Percentiles rank a stretch among this genome's conserved stretches.
Evolutionary conservation across 495 filamentous ascomycete species (phyloP).

Genomic region (Glonium stellatum): DNA sequence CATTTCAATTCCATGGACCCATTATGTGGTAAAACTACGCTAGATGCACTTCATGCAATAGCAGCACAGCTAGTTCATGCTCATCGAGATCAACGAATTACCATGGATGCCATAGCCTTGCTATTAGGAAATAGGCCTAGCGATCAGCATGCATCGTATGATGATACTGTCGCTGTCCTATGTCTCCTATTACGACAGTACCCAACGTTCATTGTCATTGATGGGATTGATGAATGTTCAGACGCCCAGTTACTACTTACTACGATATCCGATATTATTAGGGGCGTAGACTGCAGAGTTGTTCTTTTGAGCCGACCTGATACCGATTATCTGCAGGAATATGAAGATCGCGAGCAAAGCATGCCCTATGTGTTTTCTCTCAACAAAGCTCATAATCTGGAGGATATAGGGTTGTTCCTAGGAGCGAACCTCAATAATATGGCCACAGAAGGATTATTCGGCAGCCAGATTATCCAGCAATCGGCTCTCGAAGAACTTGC

Average conservation of each 20-base stretch:
- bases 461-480: constrained; percentile 13
- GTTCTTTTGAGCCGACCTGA: constrained; percentile 15
- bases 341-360: constrained; percentile 13
- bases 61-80: constrained; percentile 14
- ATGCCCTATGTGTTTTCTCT: constrained; percentile 8
- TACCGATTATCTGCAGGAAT: constrained; percentile 12
- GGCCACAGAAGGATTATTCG: constrained; percentile 20
- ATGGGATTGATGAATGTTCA: constrained; percentile 22
- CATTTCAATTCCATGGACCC: constrained; percentile 14
- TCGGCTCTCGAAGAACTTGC: constrained; percentile 4
- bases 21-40: background rate
- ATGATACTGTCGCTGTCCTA: constrained; percentile 17
- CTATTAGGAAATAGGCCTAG: constrained; percentile 14
- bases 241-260: constrained; percentile 14
- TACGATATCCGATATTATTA: constrained; percentile 12
- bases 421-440: constrained; percentile 12
- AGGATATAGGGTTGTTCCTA: constrained; percentile 12
- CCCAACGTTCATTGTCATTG: constrained; percentile 22
- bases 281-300: constrained; percentile 8
- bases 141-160: constrained; percentile 13
- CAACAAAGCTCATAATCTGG: constrained; percentile 3
- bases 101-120: constrained; percentile 18
- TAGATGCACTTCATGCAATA: constrained; percentile 18
- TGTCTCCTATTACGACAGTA: constrained; percentile 15
- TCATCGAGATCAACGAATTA: constrained; percentile 16